Evolutionary conservation across 805 yeast species (phyloP).

Genomic region (Starmerella geochares): DNA sequence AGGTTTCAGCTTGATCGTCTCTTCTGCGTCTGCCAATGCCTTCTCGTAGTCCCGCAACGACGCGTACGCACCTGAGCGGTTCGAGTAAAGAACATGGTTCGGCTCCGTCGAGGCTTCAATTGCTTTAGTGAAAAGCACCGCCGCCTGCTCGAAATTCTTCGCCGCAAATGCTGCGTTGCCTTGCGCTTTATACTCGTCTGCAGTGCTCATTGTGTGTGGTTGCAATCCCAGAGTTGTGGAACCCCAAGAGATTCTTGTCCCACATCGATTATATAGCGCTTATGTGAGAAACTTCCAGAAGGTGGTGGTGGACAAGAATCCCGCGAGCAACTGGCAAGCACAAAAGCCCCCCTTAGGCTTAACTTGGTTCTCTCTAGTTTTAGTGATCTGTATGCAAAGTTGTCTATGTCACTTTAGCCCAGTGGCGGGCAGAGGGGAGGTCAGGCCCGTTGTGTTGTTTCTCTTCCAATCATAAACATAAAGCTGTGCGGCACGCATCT

Average conservation of each 20-base stretch:
- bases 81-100: conserved; percentile 85
- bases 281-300: conserved; percentile 9
- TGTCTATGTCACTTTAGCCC: too few relatives aligned
- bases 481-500: too few relatives aligned
- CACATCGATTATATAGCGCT: conserved; percentile 3
- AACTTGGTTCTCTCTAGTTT: too few relatives aligned
- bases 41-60: conserved; percentile 60
- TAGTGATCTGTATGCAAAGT: too few relatives aligned
- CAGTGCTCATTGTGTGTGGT: conserved; percentile 10
- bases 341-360: too few relatives aligned
- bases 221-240: not conserved
- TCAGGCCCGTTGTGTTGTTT: too few relatives aligned
- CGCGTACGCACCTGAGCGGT: conserved; percentile 86
- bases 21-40: conserved; percentile 77
- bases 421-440: too few relatives aligned
- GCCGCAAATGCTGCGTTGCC: conserved; percentile 90
- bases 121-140: conserved; percentile 73
- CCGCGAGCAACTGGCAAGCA: too few relatives aligned
- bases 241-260: not conserved
- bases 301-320: too few relatives aligned
- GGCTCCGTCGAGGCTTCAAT: conserved; percentile 65
- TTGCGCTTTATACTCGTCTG: conserved; percentile 51
- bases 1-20: conserved; percentile 70
- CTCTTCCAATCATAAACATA: too few relatives aligned
- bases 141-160: conserved; percentile 72